Evolutionary conservation across 805 yeast species (phyloP).

Genomic region (Candida morakotiae): DNA sequence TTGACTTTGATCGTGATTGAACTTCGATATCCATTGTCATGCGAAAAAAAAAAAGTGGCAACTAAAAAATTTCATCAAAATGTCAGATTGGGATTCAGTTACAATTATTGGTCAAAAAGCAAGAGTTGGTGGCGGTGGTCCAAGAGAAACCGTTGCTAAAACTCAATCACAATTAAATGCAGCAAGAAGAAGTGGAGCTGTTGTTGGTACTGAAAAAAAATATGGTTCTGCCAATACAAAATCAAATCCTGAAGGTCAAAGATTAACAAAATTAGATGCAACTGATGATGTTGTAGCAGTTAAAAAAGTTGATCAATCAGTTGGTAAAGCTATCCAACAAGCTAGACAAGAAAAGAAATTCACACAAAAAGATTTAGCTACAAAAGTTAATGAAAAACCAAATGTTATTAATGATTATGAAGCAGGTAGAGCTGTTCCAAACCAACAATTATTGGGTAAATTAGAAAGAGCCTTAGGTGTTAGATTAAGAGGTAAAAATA

Average conservation of each 20-base stretch:
- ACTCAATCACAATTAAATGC: conserved; percentile 77
- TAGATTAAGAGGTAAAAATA: conserved; percentile 91
- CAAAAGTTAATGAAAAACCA: conserved; percentile 93
- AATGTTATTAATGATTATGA: conserved; percentile 94
- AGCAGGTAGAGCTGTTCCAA: conserved; percentile 94
- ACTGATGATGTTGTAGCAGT: conserved; percentile 92
- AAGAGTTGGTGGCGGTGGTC: conserved; percentile 84
- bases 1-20: conserved; percentile 56
- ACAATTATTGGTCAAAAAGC: conserved; percentile 88
- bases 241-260: conserved; percentile 86
- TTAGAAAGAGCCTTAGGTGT: conserved; percentile 92
- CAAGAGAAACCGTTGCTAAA: conserved; percentile 79
- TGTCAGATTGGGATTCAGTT: conserved; percentile 87
- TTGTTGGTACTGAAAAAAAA: conserved; percentile 90
- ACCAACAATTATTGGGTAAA: conserved; percentile 90
- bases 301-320: conserved; percentile 76
- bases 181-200: conserved; percentile 89
- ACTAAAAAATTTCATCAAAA: conserved; percentile 9
- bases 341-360: conserved; percentile 85
- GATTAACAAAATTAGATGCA: conserved; percentile 89
- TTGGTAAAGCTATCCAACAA: conserved; percentile 81
- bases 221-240: conserved; percentile 60
- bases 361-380: conserved; percentile 95
- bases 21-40: conserved; percentile 31
- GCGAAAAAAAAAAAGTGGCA: conserved; percentile 5